Evolutionary conservation across 805 yeast species (phyloP), one percentile per base, ranked within the genome.

Genomic region (Middelhovenomyces tepae): DNA sequence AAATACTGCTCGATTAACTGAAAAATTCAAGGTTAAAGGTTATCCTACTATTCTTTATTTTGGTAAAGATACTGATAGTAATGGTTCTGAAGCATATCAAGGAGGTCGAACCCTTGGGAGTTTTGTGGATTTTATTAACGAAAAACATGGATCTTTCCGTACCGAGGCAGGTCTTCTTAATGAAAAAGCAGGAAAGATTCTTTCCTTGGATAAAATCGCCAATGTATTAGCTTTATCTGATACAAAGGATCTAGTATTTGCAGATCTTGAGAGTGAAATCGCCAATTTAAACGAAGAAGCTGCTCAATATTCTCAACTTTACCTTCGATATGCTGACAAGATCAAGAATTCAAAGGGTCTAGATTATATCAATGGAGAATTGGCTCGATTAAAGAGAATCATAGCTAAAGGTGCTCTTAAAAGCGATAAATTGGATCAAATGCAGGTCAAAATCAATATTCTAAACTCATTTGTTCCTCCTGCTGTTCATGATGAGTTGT

Each of bases 391-490:
- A 32, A 45, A 51, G 7, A 56, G 55, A 16, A 55, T 76, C 17
- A 38, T 76, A 23, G 37, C 44, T 16, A 43, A 46, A 20, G 59
- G 58, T 10, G 51, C 56, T 28, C 45, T 75, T 33, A 55, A 55
- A 23, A 48, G 53, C 7, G 56, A 48, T n/a, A 64, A 70, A 24
- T 53, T 57, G 13, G 86, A 78, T 45, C 62, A 66, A 37, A 60
- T 75, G 49, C 56, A 57, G 39, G 63, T 62, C 47, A 64, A 78
- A 47, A 43, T 64, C 33, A 78, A 78, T 45, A 60, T 75, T 23
- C 54, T 76, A 40, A 49, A 47, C 31, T 47, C 53, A 22, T 57
- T 62, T 43, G 34, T 9, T 8, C 25, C 16, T 23, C 37, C 27
- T 11, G 37, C 22, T 10, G 35, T 21, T 21, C 10, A 9, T 21